Percentiles rank a stretch among this genome's conserved stretches.
Conservation (phyloP, 225 moss, liverwort and hornwort species). For the Pseudoscleropodium purum region DNA sequence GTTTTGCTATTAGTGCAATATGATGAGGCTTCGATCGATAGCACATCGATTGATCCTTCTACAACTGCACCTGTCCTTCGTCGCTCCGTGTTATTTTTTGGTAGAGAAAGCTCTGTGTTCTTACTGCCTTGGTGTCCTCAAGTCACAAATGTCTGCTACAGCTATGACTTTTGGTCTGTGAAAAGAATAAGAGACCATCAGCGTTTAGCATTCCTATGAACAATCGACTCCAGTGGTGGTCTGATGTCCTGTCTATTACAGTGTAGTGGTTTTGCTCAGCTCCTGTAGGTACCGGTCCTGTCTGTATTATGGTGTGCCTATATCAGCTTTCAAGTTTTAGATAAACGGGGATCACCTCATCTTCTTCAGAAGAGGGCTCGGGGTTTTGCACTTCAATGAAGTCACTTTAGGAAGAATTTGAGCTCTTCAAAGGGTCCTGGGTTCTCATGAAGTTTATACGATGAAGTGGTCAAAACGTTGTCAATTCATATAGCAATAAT, state of each 20-base stretch:
- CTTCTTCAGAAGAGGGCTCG: not conserved
- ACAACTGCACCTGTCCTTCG: not conserved
- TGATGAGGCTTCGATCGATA: not conserved
- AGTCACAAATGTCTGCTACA: not conserved
- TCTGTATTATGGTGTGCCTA: not conserved
- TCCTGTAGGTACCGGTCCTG: not conserved
- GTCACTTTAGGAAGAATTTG: not conserved
- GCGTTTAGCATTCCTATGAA: not conserved
- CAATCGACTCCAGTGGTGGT: not conserved
- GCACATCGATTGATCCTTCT: not conserved
- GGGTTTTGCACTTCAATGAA: not conserved
- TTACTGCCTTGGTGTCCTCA: not conserved
- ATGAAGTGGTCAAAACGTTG: not conserved
- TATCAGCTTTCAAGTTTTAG: not conserved
- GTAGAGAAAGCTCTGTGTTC: not conserved
- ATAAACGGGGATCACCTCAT: not conserved
- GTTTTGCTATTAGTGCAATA: slow-evolving; percentile 53
- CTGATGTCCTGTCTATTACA: not conserved
- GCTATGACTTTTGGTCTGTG: not conserved
- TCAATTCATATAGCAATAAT: not conserved
- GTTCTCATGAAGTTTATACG: not conserved
- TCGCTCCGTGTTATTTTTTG: not conserved
- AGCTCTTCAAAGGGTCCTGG: not conserved
- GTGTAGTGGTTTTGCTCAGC: not conserved
- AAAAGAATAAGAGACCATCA: not conserved